Evolutionary conservation across 768 basidiomycete genomes (phyloP).

Genomic region (Xanthoconium stramineum): DNA sequence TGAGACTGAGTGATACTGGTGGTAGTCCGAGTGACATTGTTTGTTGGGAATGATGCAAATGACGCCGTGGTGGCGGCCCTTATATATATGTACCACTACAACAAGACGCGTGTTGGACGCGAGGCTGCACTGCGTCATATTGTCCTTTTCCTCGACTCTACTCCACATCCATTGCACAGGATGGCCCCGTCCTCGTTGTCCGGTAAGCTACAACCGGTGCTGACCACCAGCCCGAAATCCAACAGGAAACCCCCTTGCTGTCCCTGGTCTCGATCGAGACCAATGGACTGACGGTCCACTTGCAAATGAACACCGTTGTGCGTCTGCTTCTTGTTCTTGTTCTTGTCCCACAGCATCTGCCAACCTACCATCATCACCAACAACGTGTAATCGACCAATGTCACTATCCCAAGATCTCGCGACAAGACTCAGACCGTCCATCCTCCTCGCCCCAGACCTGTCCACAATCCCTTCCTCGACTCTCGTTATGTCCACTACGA

Average conservation of each 20-base stretch:
- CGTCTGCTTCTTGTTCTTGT: neutral
- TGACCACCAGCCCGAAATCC: no score
- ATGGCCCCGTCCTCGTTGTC: neutral
- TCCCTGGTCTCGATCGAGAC: slow-evolving; percentile 16
- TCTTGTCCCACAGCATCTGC: slow-evolving; percentile 13
- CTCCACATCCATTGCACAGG: neutral
- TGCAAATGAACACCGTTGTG: slow-evolving; percentile 21
- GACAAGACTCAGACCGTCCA: slow-evolving; percentile 9
- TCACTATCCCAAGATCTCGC: neutral
- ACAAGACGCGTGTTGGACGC: neutral
- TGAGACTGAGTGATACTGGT: slow-evolving; percentile 58
- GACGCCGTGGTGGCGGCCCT: no score
- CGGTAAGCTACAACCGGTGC: no score
- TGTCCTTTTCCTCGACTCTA: neutral
- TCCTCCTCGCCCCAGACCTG: slow-evolving; percentile 19
- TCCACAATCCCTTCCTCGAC: slow-evolving; percentile 29
- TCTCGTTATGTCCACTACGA: slow-evolving; percentile 21
- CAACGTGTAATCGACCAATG: slow-evolving; percentile 16
- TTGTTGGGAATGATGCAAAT: neutral
- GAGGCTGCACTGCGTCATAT: neutral
- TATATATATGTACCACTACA: neutral
- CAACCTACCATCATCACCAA: neutral
- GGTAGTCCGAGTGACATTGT: slow-evolving; percentile 52
- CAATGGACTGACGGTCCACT: slow-evolving; percentile 12
- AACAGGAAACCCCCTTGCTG: neutral